Base-by-base conservation (phyloP, 2,329 filamentous ascomycete species). In the Trichophyton schoenleinii region DNA sequence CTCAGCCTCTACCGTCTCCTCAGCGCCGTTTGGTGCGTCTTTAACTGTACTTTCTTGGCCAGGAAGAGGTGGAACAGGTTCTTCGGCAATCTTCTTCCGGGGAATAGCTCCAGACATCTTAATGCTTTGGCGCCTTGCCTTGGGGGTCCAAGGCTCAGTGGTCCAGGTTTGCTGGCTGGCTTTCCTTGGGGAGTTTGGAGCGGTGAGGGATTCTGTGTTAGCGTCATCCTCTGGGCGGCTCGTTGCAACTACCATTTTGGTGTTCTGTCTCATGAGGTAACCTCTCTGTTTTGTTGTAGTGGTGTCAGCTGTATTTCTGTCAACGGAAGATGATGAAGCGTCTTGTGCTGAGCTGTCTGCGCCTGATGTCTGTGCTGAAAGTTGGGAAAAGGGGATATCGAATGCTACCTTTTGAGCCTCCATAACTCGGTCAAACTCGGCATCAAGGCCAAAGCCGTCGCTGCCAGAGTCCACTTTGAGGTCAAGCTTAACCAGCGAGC, bases 231-330 rank as follows among this genome's bases (percentile, higher is more conserved):
- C 80, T 66, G 87, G 87, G 53, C 82, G 80, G 70, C 81, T 85
- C 71, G 87, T 95, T n/a, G 94, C 94, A 58, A 95, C 85, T 58
- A 99, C 90, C 60, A 99, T 83, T 74, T 97, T 97, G 2, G 92
- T 97, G 75, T 97, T 99, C 69, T 99, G 92, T 69, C 94, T 86
- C 92, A 97, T 99, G 53, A 97, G 81, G 71, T 99, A 99, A 61
- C 94, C 94, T 79, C 95, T 91, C 91, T 96, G 88, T 84, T 80
- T 81, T 67, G 75, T 79, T 68, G 77, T 69, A 70, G 74, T 80
- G 69, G 78, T 71, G 81, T 90, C 85, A 89, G 87, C 81, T 36
- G 41, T 36, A 84, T 80, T 38, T 28, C 49, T 38, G 3, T 63
- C 57, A 25, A 34, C 15, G 42, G 18, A 22, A 9, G 31, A 7